phyloP scores from a whole-genome alignment of 2,329 filamentous ascomycete species.

The Ceratocystis papillata region DNA sequence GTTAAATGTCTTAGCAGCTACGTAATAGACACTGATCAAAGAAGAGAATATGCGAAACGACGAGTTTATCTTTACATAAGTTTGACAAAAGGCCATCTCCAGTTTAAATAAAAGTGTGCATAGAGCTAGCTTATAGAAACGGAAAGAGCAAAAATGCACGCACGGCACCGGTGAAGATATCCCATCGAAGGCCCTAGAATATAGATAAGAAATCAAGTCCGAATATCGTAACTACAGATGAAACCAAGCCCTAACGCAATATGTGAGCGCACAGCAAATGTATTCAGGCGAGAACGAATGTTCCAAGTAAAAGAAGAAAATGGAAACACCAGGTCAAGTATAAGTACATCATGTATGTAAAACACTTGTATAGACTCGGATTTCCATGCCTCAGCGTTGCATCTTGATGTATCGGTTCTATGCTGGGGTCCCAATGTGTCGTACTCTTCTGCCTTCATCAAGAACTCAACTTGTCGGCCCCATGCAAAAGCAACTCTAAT shows the following conservation, averaged over 20 bases:
- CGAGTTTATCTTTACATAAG: neutral
- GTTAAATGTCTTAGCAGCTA: neutral
- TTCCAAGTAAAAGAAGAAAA: neutral
- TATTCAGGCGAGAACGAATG: neutral
- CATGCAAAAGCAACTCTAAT: too few species aligned
- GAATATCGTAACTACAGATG: neutral
- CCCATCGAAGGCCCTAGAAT: neutral
- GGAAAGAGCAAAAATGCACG: neutral
- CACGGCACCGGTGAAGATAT: neutral
- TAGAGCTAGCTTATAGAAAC: neutral
- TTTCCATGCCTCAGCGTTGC: too few species aligned
- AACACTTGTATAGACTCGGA: too few species aligned
- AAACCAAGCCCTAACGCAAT: neutral
- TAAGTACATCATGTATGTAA: too few species aligned
- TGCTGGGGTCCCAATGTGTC: too few species aligned
- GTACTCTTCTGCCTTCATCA: too few species aligned
- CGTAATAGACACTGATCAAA: neutral
- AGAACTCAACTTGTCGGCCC: too few species aligned
- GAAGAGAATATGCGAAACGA: neutral
- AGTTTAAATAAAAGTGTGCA: neutral
- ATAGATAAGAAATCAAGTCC: neutral
- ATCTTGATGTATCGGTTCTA: too few species aligned
- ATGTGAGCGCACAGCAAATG: neutral
- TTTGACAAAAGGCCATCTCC: neutral
- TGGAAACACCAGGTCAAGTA: too few species aligned